Percentiles rank a stretch among this genome's conserved stretches.
phyloP scores from a whole-genome alignment of 352 stramenopile genomes.

The Pythium rhizo-oryzae region DNA sequence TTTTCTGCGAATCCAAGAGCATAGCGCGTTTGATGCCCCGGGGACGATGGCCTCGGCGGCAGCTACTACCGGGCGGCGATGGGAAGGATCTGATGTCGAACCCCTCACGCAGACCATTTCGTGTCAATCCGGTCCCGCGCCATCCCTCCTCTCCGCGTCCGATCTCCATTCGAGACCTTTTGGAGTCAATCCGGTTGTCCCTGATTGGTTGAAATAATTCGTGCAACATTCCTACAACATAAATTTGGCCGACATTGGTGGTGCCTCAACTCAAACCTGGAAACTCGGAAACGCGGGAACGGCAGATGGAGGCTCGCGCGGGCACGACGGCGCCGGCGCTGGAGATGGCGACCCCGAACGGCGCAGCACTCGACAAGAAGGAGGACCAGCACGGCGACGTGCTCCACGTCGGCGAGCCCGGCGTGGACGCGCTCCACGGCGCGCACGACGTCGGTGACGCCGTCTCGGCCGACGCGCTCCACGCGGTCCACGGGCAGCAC shows the following conservation, averaged over 20 bases:
- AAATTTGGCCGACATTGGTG: conserved; percentile 2
- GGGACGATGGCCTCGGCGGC: not conserved
- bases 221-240: conserved; percentile 23
- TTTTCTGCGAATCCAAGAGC: conserved; percentile 10
- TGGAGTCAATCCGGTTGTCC: not conserved
- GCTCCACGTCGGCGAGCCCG: conserved; percentile 19
- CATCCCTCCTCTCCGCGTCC: too few species aligned
- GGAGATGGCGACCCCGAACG: conserved; percentile 24
- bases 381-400: conserved; percentile 25
- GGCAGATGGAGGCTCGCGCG: conserved; percentile 12
- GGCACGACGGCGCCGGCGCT: not conserved
- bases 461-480: conserved; percentile 28
- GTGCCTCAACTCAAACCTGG: conserved; percentile 10
- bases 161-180: too few species aligned
- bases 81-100: not conserved
- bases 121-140: not conserved
- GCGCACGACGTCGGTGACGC: conserved; percentile 24
- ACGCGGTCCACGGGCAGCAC: conserved; percentile 31
- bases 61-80: not conserved
- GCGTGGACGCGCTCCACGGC: conserved; percentile 18
- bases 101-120: too few species aligned
- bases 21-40: too few species aligned
- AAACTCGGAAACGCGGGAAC: not conserved
- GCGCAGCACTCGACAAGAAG: conserved; percentile 17
- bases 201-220: conserved; percentile 24